These are phyloP conservation scores for Dipteronia dyeriana DNA, from an alignment of 345 rosid genomes.

Conservation along the genomic window DNA sequence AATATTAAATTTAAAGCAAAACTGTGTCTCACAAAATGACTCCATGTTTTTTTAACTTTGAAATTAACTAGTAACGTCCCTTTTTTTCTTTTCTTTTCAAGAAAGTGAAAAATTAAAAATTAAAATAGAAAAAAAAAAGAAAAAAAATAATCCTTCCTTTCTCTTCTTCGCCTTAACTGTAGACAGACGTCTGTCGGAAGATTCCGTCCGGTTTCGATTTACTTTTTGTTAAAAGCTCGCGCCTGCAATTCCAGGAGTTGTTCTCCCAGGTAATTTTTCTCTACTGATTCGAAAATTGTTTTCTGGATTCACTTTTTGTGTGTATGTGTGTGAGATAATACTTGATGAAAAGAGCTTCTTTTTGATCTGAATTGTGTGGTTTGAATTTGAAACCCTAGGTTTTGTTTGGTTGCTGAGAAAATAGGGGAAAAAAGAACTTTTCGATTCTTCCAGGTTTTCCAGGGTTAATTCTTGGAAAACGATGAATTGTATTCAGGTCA, in stretches of 20 bases:
- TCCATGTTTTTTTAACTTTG: constrained; percentile 4
- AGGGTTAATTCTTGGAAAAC: constrained; percentile 5
- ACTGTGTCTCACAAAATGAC: not conserved
- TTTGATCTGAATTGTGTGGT: constrained; percentile 17
- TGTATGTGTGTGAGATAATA: not conserved
- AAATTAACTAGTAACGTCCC: constrained; percentile 22
- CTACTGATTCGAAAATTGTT: constrained; percentile 10
- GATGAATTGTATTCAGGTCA: constrained; percentile 11
- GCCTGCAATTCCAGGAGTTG: constrained; percentile 9
- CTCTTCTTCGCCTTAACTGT: constrained; percentile 43
- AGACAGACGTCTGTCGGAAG: constrained; percentile 47
- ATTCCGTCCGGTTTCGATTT: constrained; percentile 42
- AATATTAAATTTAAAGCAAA: not conserved
- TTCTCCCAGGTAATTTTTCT: constrained; percentile 34
- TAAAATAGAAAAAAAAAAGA: constrained; percentile 28
- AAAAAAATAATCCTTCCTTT: constrained; percentile 27
- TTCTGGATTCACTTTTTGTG: not conserved
- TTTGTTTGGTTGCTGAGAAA: constrained; percentile 25
- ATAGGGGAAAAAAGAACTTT: constrained; percentile 17
- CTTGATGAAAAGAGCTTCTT: constrained; percentile 1
- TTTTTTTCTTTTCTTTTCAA: constrained; percentile 10
- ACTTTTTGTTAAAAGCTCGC: constrained; percentile 12
- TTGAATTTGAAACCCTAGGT: constrained; percentile 52
- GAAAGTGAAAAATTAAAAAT: constrained; percentile 17
- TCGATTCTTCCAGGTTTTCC: not conserved